Evolutionary conservation across 129 eudicot species (phyloP).

Genomic region (Saussurea involucrata): DNA sequence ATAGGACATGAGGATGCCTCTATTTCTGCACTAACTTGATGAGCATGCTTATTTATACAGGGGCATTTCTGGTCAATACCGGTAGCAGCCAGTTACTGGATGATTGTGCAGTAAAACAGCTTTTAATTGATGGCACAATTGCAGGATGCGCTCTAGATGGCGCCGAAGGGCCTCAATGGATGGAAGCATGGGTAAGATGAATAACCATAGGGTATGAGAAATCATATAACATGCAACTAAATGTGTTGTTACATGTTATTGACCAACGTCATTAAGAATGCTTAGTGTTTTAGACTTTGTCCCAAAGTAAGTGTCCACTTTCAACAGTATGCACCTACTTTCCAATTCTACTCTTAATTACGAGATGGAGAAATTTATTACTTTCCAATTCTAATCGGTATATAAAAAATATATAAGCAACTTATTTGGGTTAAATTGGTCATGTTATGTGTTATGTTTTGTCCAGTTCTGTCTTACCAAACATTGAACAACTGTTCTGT

Average conservation of each 20-base stretch:
- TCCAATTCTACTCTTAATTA: not conserved
- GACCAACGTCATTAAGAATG: not conserved
- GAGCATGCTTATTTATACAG: slow-evolving; percentile 38
- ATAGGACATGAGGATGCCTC: not conserved
- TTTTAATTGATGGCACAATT: slow-evolving; percentile 90
- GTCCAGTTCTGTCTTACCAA: too few species aligned
- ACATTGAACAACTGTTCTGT: too few species aligned
- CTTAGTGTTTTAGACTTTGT: slow-evolving; percentile 8
- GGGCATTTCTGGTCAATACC: slow-evolving; percentile 93
- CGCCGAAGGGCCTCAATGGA: slow-evolving; percentile 99
- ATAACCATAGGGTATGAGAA: slow-evolving; percentile 51
- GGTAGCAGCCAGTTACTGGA: slow-evolving; percentile 98
- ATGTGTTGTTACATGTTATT: slow-evolving; percentile 10
- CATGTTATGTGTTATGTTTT: too few species aligned
- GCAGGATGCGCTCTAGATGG: slow-evolving; percentile 99
- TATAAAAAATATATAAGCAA: too few species aligned
- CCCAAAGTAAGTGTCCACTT: not conserved
- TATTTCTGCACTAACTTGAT: slow-evolving; percentile 5
- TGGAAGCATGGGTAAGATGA: slow-evolving; percentile 99
- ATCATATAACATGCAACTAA: slow-evolving; percentile 14
- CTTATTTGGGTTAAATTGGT: too few species aligned
- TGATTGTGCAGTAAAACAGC: slow-evolving; percentile 99
- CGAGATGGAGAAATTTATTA: not conserved
- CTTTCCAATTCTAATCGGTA: too few species aligned
- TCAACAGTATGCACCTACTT: not conserved